phyloP scores from a whole-genome alignment of 495 filamentous ascomycete genomes.

The Talaromyces adpressus region DNA sequence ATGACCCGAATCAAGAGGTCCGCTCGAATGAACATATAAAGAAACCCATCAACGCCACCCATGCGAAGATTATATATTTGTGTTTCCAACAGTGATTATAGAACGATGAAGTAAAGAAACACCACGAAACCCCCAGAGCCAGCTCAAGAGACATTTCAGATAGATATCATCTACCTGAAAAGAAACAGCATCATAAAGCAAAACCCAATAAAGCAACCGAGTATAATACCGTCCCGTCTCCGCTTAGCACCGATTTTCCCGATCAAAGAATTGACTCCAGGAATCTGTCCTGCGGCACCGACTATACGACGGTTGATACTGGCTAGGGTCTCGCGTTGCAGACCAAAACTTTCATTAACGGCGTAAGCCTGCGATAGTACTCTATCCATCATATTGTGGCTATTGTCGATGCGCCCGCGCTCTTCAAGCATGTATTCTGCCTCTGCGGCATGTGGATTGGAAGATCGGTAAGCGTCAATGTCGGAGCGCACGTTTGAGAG shows the following conservation, averaged over 20 bases:
- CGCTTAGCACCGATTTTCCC: constrained; percentile 91
- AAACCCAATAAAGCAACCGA: constrained; percentile 82
- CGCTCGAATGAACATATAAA: background rate
- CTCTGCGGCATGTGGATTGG: constrained; percentile 73
- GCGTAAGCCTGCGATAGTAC: constrained; percentile 96
- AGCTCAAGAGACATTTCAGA: background rate
- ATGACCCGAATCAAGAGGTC: background rate
- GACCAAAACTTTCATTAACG: constrained; percentile 82
- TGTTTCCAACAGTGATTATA: background rate
- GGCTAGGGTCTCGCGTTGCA: constrained; percentile 78
- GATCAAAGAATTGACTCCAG: constrained; percentile 90
- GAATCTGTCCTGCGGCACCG: constrained; percentile 79
- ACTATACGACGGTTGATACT: constrained; percentile 87
- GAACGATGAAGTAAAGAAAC: background rate
- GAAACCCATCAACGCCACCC: constrained; percentile 2
- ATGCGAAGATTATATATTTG: constrained; percentile 1
- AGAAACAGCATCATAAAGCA: constrained; percentile 85
- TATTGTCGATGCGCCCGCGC: constrained; percentile 73
- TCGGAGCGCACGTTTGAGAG: constrained; percentile 85
- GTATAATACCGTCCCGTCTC: constrained; percentile 88
- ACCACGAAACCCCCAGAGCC: background rate
- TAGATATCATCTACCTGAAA: constrained; percentile 50
- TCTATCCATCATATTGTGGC: constrained; percentile 78
- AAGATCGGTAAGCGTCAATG: constrained; percentile 78
- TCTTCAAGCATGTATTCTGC: constrained; percentile 97